phyloP scores from a whole-genome alignment of 2,329 filamentous ascomycete genomes.

The Ophiostoma quercus region DNA sequence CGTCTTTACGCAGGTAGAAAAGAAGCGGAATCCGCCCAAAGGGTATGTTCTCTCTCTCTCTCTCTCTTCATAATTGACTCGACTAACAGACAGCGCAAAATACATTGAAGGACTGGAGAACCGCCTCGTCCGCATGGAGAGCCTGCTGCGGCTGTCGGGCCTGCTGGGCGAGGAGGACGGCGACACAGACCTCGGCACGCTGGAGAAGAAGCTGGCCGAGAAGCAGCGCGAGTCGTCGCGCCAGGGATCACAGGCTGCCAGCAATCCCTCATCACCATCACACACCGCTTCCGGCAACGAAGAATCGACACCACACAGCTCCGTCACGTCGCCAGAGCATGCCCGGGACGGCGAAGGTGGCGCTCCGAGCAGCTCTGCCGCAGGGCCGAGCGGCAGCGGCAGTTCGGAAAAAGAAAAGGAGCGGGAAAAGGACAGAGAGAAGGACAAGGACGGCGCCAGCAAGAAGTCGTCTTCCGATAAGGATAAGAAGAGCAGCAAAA shows the following conservation, averaged over 20 bases:
- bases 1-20: constrained; percentile 95
- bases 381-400: not conserved
- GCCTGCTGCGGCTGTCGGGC: constrained; percentile 77
- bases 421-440: not conserved
- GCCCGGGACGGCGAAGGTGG: constrained; percentile 36
- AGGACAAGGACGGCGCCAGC: not conserved
- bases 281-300: constrained; percentile 41
- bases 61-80: too few relatives aligned
- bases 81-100: constrained; percentile 54
- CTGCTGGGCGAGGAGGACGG: constrained; percentile 82
- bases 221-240: constrained; percentile 45
- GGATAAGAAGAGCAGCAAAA: constrained; percentile 33
- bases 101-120: constrained; percentile 98
- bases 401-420: not conserved
- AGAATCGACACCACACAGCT: constrained; percentile 47
- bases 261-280: constrained; percentile 49
- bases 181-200: constrained; percentile 69
- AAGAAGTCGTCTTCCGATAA: not conserved
- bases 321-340: constrained; percentile 49
- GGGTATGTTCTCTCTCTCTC: constrained; percentile 40
- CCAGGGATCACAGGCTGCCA: constrained; percentile 45
- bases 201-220: constrained; percentile 68
- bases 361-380: not conserved
- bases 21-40: constrained; percentile 95
- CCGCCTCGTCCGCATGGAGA: constrained; percentile 91